Conservation (phyloP, 148 eudicot species). For the Dysphania ambrosioides region DNA sequence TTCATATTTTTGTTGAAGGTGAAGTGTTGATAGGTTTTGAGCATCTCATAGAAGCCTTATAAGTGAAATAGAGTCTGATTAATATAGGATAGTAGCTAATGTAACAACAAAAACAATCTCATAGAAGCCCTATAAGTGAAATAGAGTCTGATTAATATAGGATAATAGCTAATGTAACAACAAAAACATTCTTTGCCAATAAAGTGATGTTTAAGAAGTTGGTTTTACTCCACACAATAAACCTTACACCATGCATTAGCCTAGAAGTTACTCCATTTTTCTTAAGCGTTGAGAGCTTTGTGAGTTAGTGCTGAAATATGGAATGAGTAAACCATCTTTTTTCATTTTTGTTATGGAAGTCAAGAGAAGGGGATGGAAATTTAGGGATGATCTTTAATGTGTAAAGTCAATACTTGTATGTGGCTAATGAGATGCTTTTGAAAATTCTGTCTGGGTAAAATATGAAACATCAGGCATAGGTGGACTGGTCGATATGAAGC, state of each 20-base stretch:
- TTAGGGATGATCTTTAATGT: slow-evolving; percentile 1
- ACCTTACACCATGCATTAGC: too few relatives aligned
- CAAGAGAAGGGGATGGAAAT: background rate
- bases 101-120: background rate
- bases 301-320: background rate
- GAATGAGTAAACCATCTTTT: too few relatives aligned
- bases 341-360: background rate
- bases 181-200: background rate
- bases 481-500: slow-evolving; percentile 99
- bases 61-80: background rate
- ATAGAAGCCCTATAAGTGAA: background rate
- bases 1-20: background rate
- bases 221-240: too few relatives aligned
- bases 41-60: background rate
- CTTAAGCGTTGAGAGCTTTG: background rate
- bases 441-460: too few relatives aligned
- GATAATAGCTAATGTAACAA: background rate
- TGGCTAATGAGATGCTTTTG: background rate
- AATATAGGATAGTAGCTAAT: background rate
- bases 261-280: background rate
- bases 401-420: background rate
- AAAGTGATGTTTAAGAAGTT: background rate
- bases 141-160: background rate
- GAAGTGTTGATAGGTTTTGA: background rate
- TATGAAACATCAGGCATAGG: slow-evolving; percentile 60